phyloP scores from a whole-genome alignment of 768 basidiomycete species.

The Podaxis sp. region DNA sequence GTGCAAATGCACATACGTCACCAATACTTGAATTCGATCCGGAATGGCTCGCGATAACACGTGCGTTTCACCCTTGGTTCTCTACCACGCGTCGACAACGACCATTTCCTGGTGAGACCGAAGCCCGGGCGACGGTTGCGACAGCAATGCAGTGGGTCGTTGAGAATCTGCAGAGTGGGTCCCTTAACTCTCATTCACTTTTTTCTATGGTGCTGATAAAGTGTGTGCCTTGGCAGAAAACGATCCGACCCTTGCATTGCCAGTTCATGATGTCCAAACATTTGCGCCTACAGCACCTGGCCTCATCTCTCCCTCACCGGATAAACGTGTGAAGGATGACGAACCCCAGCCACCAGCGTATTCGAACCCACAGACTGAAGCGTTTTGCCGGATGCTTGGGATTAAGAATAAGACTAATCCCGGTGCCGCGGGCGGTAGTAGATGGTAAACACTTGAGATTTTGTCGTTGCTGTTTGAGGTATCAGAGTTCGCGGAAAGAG shows the following conservation, averaged over 20 bases:
- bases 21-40: conserved; percentile 69
- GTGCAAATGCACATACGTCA: neutral
- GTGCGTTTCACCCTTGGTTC: conserved; percentile 81
- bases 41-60: conserved; percentile 92
- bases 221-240: conserved; percentile 15
- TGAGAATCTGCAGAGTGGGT: conserved; percentile 42
- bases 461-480: too few species aligned
- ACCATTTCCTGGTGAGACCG: conserved; percentile 57
- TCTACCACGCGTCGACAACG: conserved; percentile 49
- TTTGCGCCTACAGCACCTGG: conserved; percentile 70
- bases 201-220: neutral
- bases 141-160: conserved; percentile 69
- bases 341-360: conserved; percentile 50
- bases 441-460: too few species aligned
- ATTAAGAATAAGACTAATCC: conserved; percentile 66
- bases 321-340: conserved; percentile 16
- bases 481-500: too few species aligned
- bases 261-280: conserved; percentile 55
- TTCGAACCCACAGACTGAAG: conserved; percentile 85
- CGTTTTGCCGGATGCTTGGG: conserved; percentile 77
- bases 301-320: conserved; percentile 22
- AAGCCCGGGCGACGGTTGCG: conserved; percentile 51
- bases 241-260: conserved; percentile 23
- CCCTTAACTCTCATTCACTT: neutral
- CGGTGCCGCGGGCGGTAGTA: neutral